A percentile compares a stretch with the other conserved stretches of the same genome.
Conservation (phyloP, 345 rosid genomes). For the Dipteronia sinensis region DNA sequence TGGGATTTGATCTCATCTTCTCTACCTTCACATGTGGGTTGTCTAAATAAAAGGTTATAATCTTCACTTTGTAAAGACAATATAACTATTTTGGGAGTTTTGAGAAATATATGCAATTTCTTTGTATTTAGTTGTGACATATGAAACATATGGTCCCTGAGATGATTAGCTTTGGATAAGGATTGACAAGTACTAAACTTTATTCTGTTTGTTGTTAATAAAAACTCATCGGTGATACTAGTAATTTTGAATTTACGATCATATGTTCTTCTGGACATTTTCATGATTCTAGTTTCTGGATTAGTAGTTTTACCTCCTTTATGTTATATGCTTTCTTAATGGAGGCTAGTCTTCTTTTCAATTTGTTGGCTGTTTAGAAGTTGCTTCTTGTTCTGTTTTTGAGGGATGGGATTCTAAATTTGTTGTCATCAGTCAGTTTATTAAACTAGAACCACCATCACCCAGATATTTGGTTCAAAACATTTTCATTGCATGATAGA, state of each 20-base stretch:
- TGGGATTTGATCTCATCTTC: too few species aligned
- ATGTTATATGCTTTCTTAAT: neutral
- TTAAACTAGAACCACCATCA: neutral
- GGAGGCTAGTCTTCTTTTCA: neutral
- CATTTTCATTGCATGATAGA: neutral
- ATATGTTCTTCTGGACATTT: neutral
- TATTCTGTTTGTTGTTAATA: neutral
- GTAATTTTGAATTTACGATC: neutral
- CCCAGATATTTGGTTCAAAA: neutral
- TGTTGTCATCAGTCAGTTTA: neutral
- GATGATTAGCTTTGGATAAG: conserved; percentile 1
- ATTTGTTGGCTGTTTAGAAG: neutral
- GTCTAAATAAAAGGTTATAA: neutral
- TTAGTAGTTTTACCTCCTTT: neutral
- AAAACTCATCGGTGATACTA: neutral
- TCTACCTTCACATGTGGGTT: too few species aligned
- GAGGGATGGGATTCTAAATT: neutral
- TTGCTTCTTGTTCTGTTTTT: neutral
- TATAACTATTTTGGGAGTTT: neutral
- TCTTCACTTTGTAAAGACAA: neutral
- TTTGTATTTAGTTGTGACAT: neutral
- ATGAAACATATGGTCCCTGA: neutral
- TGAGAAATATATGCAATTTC: neutral
- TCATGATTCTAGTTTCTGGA: neutral
- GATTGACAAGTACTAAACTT: too few species aligned